Percentiles rank a stretch among this genome's conserved stretches.
These are phyloP conservation scores for Cyclaneusma minus DNA, from an alignment of 2,329 filamentous ascomycete genomes.

Conservation along the genomic window DNA sequence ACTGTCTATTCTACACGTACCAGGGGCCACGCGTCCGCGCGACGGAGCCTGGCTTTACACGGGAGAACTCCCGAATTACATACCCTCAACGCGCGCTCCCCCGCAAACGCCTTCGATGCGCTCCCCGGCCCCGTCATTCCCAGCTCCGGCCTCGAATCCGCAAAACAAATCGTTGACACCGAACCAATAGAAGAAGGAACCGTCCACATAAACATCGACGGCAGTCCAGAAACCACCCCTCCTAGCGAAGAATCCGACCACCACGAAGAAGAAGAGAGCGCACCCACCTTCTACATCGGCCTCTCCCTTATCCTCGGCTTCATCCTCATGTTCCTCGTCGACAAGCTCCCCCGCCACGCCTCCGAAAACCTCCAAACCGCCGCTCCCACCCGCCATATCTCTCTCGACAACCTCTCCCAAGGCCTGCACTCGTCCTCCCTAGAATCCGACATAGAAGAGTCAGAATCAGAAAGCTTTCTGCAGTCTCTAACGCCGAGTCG, in stretches of 20 bases:
- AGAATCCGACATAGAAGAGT: constrained; percentile 31
- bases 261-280: constrained; percentile 30
- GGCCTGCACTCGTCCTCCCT: constrained; percentile 19
- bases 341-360: constrained; percentile 64
- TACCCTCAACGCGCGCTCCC: not conserved
- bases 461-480: constrained; percentile 41
- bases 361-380: constrained; percentile 46
- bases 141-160: not conserved
- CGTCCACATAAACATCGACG: not conserved
- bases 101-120: constrained; percentile 1
- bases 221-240: constrained; percentile 13
- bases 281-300: constrained; percentile 67
- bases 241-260: constrained; percentile 19
- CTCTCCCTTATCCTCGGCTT: constrained; percentile 79
- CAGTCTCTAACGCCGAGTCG: constrained; percentile 40
- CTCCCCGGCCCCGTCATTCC: constrained; percentile 5
- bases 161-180: constrained; percentile 1
- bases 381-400: constrained; percentile 69
- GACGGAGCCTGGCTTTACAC: not conserved
- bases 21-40: constrained; percentile 10
- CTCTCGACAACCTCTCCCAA: constrained; percentile 62
- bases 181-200: not conserved
- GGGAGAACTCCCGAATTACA: too few relatives aligned
- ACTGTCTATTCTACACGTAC: constrained; percentile 54
- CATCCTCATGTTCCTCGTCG: constrained; percentile 91